Evolutionary conservation across 2,329 filamentous ascomycete species (phyloP).

Genomic region (Colletotrichum tropicicola): DNA sequence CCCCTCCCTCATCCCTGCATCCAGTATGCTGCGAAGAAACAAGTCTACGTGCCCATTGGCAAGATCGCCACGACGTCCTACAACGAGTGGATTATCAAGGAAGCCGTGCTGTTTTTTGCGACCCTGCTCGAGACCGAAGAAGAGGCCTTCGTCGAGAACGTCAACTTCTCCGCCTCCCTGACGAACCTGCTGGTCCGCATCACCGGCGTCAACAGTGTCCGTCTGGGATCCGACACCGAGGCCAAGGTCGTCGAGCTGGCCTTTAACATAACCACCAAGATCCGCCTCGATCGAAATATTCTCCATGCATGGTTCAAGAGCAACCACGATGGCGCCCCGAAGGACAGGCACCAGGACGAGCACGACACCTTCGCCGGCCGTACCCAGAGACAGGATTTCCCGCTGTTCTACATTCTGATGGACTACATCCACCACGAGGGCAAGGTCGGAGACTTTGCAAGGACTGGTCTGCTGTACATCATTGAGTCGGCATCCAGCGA

Average conservation of each 20-base stretch:
- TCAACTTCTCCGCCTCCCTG: constrained; percentile 84
- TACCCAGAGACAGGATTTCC: constrained; percentile 92
- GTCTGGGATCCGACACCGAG: constrained; percentile 83
- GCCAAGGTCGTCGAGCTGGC: constrained; percentile 90
- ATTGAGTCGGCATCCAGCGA: constrained; percentile 92
- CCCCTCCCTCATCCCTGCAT: constrained; percentile 93
- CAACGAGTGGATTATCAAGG: constrained; percentile 85
- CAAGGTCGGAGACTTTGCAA: constrained; percentile 92
- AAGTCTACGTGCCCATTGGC: constrained; percentile 89
- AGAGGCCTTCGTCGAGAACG: constrained; percentile 90
- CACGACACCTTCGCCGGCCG: constrained; percentile 86
- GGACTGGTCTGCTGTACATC: constrained; percentile 93
- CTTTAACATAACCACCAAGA: constrained; percentile 97
- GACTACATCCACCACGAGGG: constrained; percentile 98
- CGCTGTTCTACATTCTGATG: constrained; percentile 92
- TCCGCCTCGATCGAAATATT: constrained; percentile 86
- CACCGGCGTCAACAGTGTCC: constrained; percentile 76
- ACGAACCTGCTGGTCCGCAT: constrained; percentile 87
- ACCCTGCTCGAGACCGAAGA: constrained; percentile 96
- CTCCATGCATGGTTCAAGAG: constrained; percentile 91
- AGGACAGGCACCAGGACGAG: constrained; percentile 58
- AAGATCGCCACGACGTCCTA: constrained; percentile 88
- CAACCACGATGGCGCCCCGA: constrained; percentile 44
- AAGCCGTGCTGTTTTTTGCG: constrained; percentile 87
- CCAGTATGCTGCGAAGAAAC: constrained; percentile 82